Base-by-base conservation (phyloP, 805 yeast genomes). In the Metschnikowia santaceciliae region DNA sequence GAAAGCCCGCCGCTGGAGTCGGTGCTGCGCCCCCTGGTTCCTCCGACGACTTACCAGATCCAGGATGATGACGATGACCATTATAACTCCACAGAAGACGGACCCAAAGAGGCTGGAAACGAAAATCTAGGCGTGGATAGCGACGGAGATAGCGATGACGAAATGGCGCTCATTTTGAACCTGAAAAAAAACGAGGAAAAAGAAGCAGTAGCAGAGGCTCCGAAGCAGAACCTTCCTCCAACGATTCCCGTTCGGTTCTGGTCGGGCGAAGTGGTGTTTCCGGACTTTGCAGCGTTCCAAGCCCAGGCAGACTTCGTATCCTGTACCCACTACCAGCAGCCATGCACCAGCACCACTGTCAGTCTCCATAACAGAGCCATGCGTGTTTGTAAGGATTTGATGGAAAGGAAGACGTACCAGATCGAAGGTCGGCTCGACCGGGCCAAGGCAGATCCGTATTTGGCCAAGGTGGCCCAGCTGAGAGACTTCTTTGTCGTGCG, bases 401-500 rank as follows among this genome's bases (percentile, higher is more conserved):
- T 68, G 50, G 49, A 54, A 33, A 50, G 55, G 17, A 46, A 60
- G 39, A 56, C 66, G 34, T 65, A 83, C 56, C 69, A 69, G 32
- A 67, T 88, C 42, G 84, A 81, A 53, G 96, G 96, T 3, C 73
- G 90, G 49, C 71, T 89, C 42, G 83, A 80, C 58, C 61, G 71
- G 3, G 49, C 55, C 5, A 72, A 68, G 46, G 95, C 90, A 1
- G 81, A 77, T 48, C 69, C 69, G 11, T 88, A 88, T 61, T 65
- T 88, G 53, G 55, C 63, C 26, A 75, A 77, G 54, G 72, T 81
- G 17, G 58, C 71, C 1, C 57, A 64, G 7, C 68, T 83, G 1
- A 72, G 88, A 57, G 82, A 82, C 60, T 60, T 88, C 20, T 78
- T 74, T 17, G 57, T 85, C 17, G 70, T 80, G 34, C 77, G 79